Evolutionary conservation across 106 monocot genomes (phyloP).

Genomic region (Platanthera guangdongensis): DNA sequence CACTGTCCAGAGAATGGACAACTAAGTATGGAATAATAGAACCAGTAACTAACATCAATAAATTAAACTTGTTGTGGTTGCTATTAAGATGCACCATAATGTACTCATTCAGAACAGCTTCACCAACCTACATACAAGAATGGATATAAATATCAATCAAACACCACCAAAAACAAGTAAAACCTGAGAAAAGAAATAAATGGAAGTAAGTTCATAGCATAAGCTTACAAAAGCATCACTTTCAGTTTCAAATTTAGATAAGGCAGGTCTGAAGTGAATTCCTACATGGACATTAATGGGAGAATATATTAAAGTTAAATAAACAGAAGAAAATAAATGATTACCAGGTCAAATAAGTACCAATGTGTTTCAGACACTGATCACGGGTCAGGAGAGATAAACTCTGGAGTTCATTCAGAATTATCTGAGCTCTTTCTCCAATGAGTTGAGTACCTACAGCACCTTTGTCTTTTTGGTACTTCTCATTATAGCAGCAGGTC

Average conservation of each 20-base stretch:
- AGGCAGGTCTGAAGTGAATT: slow-evolving; percentile 56
- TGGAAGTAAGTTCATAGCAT: neutral
- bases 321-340: neutral
- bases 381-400: slow-evolving; percentile 51
- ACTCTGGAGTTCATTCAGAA: slow-evolving; percentile 72
- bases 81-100: slow-evolving; percentile 77
- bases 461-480: slow-evolving; percentile 52
- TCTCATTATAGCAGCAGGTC: slow-evolving; percentile 66
- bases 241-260: slow-evolving; percentile 59
- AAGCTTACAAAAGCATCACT: slow-evolving; percentile 58
- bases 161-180: neutral
- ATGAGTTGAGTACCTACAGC: slow-evolving; percentile 76
- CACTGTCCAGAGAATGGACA: neutral
- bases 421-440: slow-evolving; percentile 89
- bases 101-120: slow-evolving; percentile 80
- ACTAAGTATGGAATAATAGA: neutral
- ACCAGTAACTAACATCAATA: slow-evolving; percentile 62
- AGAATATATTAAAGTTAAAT: slow-evolving; percentile 8
- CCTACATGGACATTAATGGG: slow-evolving; percentile 26
- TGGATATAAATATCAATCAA: neutral
- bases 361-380: slow-evolving; percentile 79
- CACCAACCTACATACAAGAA: slow-evolving; percentile 60
- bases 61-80: slow-evolving; percentile 88
- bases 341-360: slow-evolving; percentile 23
- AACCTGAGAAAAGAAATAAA: slow-evolving; percentile 1